Conservation (phyloP, 306 rosid genomes). For the Prunus persica region DNA sequence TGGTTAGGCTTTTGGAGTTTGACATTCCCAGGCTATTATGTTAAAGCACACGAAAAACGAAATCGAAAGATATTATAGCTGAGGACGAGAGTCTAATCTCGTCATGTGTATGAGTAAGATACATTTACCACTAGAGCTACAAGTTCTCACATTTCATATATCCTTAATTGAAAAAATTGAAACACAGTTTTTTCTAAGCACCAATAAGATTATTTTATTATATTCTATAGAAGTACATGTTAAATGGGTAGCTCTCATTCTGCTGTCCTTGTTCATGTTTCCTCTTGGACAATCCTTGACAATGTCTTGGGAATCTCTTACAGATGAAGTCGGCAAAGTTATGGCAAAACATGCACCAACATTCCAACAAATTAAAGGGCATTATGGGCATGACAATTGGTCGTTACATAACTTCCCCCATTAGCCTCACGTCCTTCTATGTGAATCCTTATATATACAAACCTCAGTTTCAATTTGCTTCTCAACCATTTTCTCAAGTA, state of each 20-base stretch:
- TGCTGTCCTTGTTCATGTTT: background rate
- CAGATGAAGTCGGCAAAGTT: constrained; percentile 23
- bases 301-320: constrained; percentile 20
- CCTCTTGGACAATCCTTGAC: constrained; percentile 17
- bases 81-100: background rate
- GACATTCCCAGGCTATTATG: background rate
- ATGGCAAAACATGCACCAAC: constrained; percentile 17
- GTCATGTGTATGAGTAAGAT: background rate
- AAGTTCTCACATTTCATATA: background rate
- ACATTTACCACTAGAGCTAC: background rate
- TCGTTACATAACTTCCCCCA: background rate
- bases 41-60: background rate
- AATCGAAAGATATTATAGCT: background rate
- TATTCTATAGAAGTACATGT: background rate
- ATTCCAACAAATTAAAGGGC: constrained; percentile 25
- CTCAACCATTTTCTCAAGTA: background rate
- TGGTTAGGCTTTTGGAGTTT: background rate
- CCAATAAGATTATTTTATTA: background rate
- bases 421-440: background rate
- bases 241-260: constrained; percentile 18
- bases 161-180: background rate
- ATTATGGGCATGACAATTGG: constrained; percentile 17
- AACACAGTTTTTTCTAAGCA: background rate
- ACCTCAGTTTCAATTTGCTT: constrained; percentile 9
- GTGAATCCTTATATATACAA: constrained; percentile 19